A percentile compares a stretch with the other conserved stretches of the same genome.
These are phyloP conservation scores for Trichophaea hybrida DNA, from an alignment of 2,329 filamentous ascomycete genomes.

Conservation along the genomic window DNA sequence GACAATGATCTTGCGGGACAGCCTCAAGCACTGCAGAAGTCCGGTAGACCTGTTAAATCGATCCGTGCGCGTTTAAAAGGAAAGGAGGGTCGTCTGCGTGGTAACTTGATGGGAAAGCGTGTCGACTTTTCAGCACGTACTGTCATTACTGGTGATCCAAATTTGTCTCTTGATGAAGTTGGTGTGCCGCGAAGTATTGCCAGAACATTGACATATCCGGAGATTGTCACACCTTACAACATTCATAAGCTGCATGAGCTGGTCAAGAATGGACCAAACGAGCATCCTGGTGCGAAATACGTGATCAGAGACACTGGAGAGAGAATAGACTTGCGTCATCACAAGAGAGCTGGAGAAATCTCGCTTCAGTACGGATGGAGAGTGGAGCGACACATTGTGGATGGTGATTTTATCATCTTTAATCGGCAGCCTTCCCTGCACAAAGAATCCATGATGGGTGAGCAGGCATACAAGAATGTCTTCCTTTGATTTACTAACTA, in stretches of 20 bases:
- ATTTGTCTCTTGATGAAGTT: slow-evolving; percentile 89
- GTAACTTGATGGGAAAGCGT: slow-evolving; percentile 99
- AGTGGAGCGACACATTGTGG: slow-evolving; percentile 89
- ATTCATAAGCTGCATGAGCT: slow-evolving; percentile 80
- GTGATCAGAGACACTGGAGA: slow-evolving; percentile 89
- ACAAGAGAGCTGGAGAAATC: slow-evolving; percentile 74
- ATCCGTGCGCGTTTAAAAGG: slow-evolving; percentile 96
- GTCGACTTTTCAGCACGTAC: slow-evolving; percentile 99
- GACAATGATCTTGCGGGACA: slow-evolving; percentile 97
- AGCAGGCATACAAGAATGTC: neutral
- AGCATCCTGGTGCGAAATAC: slow-evolving; percentile 92
- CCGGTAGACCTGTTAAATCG: slow-evolving; percentile 87
- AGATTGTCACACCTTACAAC: slow-evolving; percentile 96
- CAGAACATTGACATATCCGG: slow-evolving; percentile 82
- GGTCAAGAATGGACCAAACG: slow-evolving; percentile 84
- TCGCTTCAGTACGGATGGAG: slow-evolving; percentile 94
- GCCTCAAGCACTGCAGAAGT: slow-evolving; percentile 91
- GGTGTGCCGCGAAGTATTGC: slow-evolving; percentile 92
- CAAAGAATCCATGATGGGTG: slow-evolving; percentile 99
- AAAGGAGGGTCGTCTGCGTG: slow-evolving; percentile 93
- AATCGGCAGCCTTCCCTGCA: slow-evolving; percentile 98
- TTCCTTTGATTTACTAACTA: slow-evolving; percentile 9
- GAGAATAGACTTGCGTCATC: slow-evolving; percentile 85
- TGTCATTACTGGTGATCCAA: slow-evolving; percentile 97
- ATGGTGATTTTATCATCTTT: slow-evolving; percentile 97